Base-by-base conservation (phyloP, 129 eudicot genomes). In the Pittosporum tobira region DNA sequence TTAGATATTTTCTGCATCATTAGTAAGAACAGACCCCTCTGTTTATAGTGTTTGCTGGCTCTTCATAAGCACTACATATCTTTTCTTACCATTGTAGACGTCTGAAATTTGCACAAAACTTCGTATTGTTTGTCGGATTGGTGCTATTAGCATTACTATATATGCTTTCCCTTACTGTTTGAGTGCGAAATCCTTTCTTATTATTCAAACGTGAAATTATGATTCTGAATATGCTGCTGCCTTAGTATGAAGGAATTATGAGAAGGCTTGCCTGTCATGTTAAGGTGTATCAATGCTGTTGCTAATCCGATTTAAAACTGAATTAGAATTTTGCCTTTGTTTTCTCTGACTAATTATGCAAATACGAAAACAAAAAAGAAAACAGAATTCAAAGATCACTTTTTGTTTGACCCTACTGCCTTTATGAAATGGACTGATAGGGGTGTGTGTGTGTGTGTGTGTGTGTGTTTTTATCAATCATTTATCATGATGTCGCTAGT, bases 41-140 rank as follows among this genome's bases (percentile, higher is more conserved):
- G 14, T 16, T 37, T 67, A 56, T 42, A 48, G 40, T 63, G 38
- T 48, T 38, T 62, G 66, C 67, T 48, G 50, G 55, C 18, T 21
- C 19, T 43, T 22, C 67, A 59, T 47, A 65, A 36, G 27, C 59
- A 56, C 43, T 50, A 65, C 65, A 31, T 49, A 59, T 37, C 30
- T 15, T 62, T 47, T 24, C 28, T 68, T n/a, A n/a, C 40, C 69
- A 25, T 64, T 10, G 47, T 37, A 43, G 69, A 43, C 24, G 20
- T 44, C 57, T 30, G 51, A 48, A 48, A 28, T 28, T 5, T 2
- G 42, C 18, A 6, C 26, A 54, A 48, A 21, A 27, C 42, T 48
- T 52, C 22, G 40, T 15, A 11, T 28, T 67, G 45, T 19, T 31
- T 31, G n/a, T 40, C 3, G n/a, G n/a, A 40, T 40, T 40, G 13